Base-by-base conservation (phyloP, 2,329 filamentous ascomycete genomes). In the Echinosphaeria canescens region DNA sequence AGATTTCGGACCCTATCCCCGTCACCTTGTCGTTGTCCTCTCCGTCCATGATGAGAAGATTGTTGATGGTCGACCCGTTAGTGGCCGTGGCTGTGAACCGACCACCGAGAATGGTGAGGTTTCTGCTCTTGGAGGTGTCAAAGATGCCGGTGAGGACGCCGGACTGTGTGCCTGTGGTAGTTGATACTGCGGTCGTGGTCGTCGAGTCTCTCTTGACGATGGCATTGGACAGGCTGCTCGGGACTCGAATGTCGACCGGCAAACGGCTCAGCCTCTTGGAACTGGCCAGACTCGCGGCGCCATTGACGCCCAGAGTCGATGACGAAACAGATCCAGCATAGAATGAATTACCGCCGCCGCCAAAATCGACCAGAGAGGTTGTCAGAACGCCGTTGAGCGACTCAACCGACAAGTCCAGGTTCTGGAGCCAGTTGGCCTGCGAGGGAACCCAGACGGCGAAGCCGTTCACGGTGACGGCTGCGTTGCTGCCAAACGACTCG, bases 371-470 rank as follows among this genome's bases (percentile, higher is more conserved):
- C 22, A 73, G 57, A 5, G 60, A 58, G 2, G 79, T 63, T 12
- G 72, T 75, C 24, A 98, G 58, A 29, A 70, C 53, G 20, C 88
- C 90, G 30, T 61, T 59, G 38, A 90, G 63, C 5, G 64, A 57
- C 29, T 78, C 69, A 17, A 70, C 59, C 6, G 63, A 51, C 5
- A 66, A 53, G 19, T 69, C 48, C 12, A 93, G 51, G 36, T 90
- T 88, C 42, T 81, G 69, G 11, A 98, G 57, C 88, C 88, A 98
- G 43, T 88, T 88, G 30, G 59, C 62, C 33, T 63, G 59, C 4
- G 82, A 90, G 3, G 79, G 79, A 6, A 95, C 74, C 88, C 88
- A 98, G 20, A 95, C 59, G 10, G 81, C 85, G 40, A 98, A 81
- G 3, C 84, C 82, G 27, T 67, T 49, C 1, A 71, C 75, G 7